Evolutionary conservation across 2,329 filamentous ascomycete genomes (phyloP).

Genomic region (Paracoccidioides brasiliensis): DNA sequence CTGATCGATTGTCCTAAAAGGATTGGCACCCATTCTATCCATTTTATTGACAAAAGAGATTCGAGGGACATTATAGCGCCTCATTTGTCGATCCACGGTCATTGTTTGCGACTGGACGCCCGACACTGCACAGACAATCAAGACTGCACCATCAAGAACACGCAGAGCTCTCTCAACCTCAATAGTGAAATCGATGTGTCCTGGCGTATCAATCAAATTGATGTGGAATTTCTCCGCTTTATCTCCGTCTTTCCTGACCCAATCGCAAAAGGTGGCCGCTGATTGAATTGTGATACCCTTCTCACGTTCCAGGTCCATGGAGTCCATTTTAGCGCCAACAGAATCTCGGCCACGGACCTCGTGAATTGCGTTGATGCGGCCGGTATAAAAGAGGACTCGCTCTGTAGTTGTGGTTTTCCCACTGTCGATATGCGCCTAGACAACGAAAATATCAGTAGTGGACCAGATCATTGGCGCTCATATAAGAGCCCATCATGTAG

Average conservation of each 20-base stretch:
- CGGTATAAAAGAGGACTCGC: constrained; percentile 95
- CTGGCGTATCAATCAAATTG: constrained; percentile 96
- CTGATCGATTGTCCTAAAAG: constrained; percentile 93
- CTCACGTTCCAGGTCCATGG: constrained; percentile 95
- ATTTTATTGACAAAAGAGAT: constrained; percentile 99
- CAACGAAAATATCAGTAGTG: constrained; percentile 1
- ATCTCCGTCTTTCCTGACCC: constrained; percentile 73
- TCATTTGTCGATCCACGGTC: constrained; percentile 97
- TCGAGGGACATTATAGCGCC: constrained; percentile 88
- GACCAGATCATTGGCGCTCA: not conserved
- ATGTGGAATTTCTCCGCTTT: constrained; percentile 88
- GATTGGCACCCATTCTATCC: constrained; percentile 97
- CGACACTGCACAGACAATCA: constrained; percentile 96
- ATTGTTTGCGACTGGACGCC: constrained; percentile 97
- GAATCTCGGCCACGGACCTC: constrained; percentile 83
- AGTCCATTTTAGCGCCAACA: constrained; percentile 98
- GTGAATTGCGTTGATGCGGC: constrained; percentile 91
- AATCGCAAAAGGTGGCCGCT: constrained; percentile 94
- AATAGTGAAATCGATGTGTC: constrained; percentile 98
- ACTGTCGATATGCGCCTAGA: constrained; percentile 79
- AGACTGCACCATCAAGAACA: constrained; percentile 90
- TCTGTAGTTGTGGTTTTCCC: constrained; percentile 96
- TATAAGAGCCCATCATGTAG: not conserved
- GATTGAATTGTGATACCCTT: constrained; percentile 99
- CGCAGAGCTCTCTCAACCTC: constrained; percentile 92